Conservation (phyloP, 2,329 filamentous ascomycete genomes). For the Trichoderma koningiopsis region DNA sequence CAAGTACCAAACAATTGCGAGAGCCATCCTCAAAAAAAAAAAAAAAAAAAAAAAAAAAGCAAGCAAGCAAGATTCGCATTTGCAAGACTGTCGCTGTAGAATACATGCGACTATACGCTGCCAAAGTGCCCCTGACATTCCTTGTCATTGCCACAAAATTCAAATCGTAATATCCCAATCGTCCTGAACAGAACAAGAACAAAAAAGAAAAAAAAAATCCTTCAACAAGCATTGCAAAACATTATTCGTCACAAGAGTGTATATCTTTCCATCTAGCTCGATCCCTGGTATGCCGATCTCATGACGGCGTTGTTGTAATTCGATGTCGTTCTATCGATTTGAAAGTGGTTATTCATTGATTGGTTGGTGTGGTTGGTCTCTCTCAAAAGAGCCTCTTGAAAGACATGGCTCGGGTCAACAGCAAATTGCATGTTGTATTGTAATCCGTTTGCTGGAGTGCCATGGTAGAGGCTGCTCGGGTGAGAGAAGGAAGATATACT, state of each 20-base stretch:
- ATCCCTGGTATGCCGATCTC: constrained; percentile 38
- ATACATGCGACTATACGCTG: neutral
- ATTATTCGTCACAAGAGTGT: neutral
- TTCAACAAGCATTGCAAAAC: neutral
- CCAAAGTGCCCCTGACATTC: neutral
- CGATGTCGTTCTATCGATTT: constrained; percentile 40
- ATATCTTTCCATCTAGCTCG: constrained; percentile 28
- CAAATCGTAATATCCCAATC: neutral
- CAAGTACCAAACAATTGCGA: neutral
- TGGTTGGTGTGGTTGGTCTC: neutral
- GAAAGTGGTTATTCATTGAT: constrained; percentile 33
- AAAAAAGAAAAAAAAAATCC: no score
- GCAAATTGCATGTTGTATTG: constrained; percentile 28
- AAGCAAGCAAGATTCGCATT: neutral
- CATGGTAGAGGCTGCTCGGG: constrained; percentile 53
- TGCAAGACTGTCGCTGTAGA: neutral
- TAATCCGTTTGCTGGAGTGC: constrained; percentile 44
- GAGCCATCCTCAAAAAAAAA: neutral
- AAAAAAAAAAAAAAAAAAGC: neutral
- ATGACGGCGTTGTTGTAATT: constrained; percentile 43
- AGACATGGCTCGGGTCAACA: constrained; percentile 26
- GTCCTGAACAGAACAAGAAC: neutral
- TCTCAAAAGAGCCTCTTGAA: constrained; percentile 25
- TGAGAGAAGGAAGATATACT: constrained; percentile 48
- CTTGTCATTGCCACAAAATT: neutral